Evolutionary conservation across 2,329 filamentous ascomycete species (phyloP).

Genomic region (Ustulina deusta): DNA sequence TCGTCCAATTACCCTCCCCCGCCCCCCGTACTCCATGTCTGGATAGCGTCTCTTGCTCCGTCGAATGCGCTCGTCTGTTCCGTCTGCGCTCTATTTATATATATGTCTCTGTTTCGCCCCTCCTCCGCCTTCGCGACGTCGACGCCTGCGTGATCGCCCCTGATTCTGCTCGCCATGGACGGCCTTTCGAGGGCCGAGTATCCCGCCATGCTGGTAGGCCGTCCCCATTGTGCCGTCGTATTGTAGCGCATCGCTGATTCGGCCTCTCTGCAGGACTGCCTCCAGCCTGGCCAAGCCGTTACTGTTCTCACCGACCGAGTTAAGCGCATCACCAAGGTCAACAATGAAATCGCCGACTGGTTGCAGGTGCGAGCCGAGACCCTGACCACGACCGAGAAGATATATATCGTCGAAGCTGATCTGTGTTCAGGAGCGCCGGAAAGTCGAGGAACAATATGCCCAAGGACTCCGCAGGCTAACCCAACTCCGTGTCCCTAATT

Average conservation of each 20-base stretch:
- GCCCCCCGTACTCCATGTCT: conserved; percentile 34
- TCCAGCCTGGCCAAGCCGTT: conserved; percentile 86
- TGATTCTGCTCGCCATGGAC: conserved; percentile 66
- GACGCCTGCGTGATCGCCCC: conserved; percentile 51
- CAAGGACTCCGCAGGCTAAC: conserved; percentile 83
- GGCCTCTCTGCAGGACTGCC: conserved; percentile 70
- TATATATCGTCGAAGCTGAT: conserved; percentile 26
- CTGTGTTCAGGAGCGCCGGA: conserved; percentile 81
- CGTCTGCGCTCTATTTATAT: conserved; percentile 35
- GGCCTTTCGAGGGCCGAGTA: conserved; percentile 89
- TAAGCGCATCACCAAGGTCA: conserved; percentile 86
- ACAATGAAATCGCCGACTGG: conserved; percentile 95
- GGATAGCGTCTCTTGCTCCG: conserved; percentile 32
- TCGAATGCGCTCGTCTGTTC: conserved; percentile 28
- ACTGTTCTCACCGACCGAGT: conserved; percentile 86
- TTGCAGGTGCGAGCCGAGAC: conserved; percentile 75
- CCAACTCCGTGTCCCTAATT: conserved; percentile 78
- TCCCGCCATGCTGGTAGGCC: conserved; percentile 89
- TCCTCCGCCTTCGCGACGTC: conserved; percentile 40
- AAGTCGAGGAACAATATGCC: conserved; percentile 91
- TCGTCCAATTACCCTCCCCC: conserved; percentile 17
- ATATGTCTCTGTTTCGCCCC: conserved; percentile 48
- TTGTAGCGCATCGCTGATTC: conserved; percentile 36
- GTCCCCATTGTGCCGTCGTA: not conserved
- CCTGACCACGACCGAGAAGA: not conserved